Evolutionary conservation across 805 yeast genomes (phyloP), one percentile per base, ranked within the genome.

Genomic region (Yarrowia alimentaria): DNA sequence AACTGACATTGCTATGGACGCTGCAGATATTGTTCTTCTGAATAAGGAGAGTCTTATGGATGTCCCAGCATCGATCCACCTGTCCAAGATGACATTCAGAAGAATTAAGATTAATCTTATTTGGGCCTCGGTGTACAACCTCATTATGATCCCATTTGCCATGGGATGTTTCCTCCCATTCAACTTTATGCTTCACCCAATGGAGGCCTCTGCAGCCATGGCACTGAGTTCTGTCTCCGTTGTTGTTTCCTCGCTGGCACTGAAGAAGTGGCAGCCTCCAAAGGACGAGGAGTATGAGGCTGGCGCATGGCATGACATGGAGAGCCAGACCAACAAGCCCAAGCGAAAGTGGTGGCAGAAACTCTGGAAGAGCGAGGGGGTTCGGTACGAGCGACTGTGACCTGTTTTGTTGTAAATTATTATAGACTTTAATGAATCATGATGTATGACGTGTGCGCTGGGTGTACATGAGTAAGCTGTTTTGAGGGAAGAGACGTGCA

Each of bases 1-100:
- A 5, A 86, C 98, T 0, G 98, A 93, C 61, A 86, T 93, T 58
- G 98, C 99, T 1, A 84, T 93, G 58, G 96, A 90, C 58, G 86
- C 96, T n/a, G 96, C 99, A 0, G 96, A 89, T 65, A 77, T 93
- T 29, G 96, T 93, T 14, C 70, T 93, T 12, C 60, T 66, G 17
- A 57, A 56, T 17, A 63, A 63, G 26, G 65, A 68, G 5, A 42
- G 60, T 11, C 57, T 70, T 16, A 52, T 61, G 25, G 73, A 68
- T 25, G 64, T 69, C 4, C 68, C 76, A 2, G 74, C 85, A 1
- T 66, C 85, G 28, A 64, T 83, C 26, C 82, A 81, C 47, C 79
- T 93, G 7, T 80, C 95, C 2, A 71, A 73, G 32, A 70, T 71
- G 25, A 85, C 97, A 0, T 83, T 90, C 65, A 64, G 67, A 32